A percentile compares a stretch with the other conserved stretches of the same genome.
Conservation (phyloP, 1,284 basidiomycete genomes). For the Melanopsichium pennsylvanicum region DNA sequence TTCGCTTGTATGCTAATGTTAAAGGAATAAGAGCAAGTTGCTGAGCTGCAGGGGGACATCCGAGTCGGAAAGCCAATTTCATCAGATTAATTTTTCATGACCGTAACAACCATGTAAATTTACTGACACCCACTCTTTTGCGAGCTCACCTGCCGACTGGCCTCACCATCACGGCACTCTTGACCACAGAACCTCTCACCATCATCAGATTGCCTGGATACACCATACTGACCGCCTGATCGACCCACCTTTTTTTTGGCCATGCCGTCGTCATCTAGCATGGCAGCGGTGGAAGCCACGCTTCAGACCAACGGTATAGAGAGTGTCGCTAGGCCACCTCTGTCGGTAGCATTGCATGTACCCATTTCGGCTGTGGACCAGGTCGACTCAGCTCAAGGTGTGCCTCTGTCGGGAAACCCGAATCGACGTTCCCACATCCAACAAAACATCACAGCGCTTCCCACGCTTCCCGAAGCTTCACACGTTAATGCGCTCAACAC, state of each 20-base stretch:
- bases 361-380: conserved; percentile 29
- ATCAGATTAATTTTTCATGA: background rate
- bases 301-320: conserved; percentile 19
- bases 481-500: conserved; percentile 59
- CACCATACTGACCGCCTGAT: background rate
- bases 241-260: background rate
- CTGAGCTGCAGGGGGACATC: background rate
- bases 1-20: too few relatives aligned
- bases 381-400: conserved; percentile 20
- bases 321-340: conserved; percentile 20
- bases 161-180: too few relatives aligned
- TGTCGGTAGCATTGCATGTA: conserved; percentile 36
- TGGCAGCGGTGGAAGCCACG: conserved; percentile 45
- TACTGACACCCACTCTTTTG: too few relatives aligned
- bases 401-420: conserved; percentile 30
- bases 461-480: conserved; percentile 59
- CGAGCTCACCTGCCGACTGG: too few relatives aligned
- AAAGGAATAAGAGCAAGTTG: too few relatives aligned
- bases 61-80: background rate
- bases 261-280: conserved; percentile 46
- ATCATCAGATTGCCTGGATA: background rate
- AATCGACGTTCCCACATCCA: conserved; percentile 45
- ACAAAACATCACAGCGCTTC: conserved; percentile 37
- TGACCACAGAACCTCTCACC: background rate
- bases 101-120: too few relatives aligned